These are phyloP conservation scores for Fusarium newnesense DNA, from an alignment of 2,329 filamentous ascomycete species.

Conservation along the genomic window DNA sequence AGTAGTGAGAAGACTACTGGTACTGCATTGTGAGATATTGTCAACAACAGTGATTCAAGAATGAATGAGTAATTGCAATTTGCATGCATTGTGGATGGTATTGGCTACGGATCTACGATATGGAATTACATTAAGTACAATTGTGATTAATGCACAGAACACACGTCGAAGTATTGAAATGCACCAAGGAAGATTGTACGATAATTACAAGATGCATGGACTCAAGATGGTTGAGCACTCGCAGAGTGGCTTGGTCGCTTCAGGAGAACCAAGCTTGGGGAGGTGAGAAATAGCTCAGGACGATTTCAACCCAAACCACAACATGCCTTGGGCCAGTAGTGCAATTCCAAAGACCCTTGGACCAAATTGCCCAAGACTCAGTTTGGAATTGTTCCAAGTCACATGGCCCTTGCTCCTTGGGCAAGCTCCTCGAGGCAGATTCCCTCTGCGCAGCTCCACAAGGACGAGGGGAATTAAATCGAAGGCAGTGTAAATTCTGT, in stretches of 20 bases:
- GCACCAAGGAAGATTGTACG: accelerated
- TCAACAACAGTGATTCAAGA: neutral
- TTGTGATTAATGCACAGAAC: accelerated
- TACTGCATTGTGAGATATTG: accelerated
- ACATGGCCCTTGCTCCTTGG: no score
- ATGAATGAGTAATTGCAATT: neutral
- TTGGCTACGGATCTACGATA: neutral
- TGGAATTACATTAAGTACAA: neutral
- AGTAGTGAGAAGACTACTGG: accelerated
- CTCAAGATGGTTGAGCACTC: neutral
- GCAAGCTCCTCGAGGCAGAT: neutral
- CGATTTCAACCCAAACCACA: neutral
- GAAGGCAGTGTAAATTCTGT: neutral
- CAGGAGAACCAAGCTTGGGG: constrained; percentile 8
- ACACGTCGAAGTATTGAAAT: accelerated
- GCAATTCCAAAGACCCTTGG: accelerated
- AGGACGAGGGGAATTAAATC: neutral
- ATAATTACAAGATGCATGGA: neutral
- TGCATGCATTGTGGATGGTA: neutral
- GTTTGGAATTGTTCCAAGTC: neutral
- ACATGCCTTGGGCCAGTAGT: neutral
- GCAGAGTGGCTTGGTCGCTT: neutral
- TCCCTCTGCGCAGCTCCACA: neutral
- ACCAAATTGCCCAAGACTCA: neutral
- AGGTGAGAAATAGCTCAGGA: neutral